Evolutionary conservation across 2,329 filamentous ascomycete species (phyloP), one percentile per base, ranked within the genome.

Genomic region (Aaosphaeria arxii): DNA sequence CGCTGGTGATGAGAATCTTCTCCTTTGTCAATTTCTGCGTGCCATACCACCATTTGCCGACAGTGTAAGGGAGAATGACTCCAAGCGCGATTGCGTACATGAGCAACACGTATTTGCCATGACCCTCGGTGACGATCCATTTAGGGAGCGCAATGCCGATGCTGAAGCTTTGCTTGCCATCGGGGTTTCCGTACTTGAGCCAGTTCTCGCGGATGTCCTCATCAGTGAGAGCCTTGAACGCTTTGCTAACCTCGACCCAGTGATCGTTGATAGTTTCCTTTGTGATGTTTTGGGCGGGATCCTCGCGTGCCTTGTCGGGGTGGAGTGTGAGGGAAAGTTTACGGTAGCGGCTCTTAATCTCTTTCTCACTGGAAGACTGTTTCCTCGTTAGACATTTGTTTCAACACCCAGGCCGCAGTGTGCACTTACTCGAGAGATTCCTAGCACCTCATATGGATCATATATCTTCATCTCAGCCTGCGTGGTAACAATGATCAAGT

Each of bases 1-100:
- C 91, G 71, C 89, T 96, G 67, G 94, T 89, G 67, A 96, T 87
- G 47, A 96, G 79, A 29, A 97, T 88, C 59, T 89, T 90, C 72
- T 99, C 95, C 74, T 92, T 95, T 35, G 94, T 97, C 72, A 89
- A 84, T 61, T 86, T 84, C 71, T 96, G 92, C 32, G 90, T 95
- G 51, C 95, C 94, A 68, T 99, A 99, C 94, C 94, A 99, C 94
- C 94, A 99, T 50, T 88, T 91, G 42, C 94, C 94, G 47, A 99
- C 92, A 42, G 94, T 78, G 70, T 95, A 99, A 3, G 94, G 94
- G 45, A 99, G 78, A 51, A 96, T 76, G 52, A 97, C 89, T 47
- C 92, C 94, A 44, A 99, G 84, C 36, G 97, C 80, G 32, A 87
- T 73, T 35, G 90, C 91, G 70, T 99, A 99, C 54, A 96, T 81